Evolutionary conservation across 345 rosid genomes (phyloP).

Genomic region (Psidium friedrichsthalianum): DNA sequence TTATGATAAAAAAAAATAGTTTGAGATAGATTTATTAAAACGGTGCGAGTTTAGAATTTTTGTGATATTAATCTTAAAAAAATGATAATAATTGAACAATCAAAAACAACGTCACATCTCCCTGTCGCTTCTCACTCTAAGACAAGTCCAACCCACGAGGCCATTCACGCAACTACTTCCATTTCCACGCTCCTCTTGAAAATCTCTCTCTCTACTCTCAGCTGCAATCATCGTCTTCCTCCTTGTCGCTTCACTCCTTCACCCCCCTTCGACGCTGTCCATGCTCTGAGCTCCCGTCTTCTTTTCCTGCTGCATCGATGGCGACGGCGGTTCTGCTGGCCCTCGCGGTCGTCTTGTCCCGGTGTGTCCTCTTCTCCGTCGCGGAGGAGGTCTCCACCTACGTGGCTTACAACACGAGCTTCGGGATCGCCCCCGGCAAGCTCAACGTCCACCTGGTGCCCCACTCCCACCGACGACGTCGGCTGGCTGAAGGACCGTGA

Average conservation of each 20-base stretch:
- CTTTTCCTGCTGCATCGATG: neutral
- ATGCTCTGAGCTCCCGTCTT: neutral
- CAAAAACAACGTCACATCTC: neutral
- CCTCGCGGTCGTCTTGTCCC: neutral
- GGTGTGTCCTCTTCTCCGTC: slow-evolving; percentile 3
- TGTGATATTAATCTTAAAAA: too few relatives aligned
- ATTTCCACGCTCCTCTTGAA: neutral
- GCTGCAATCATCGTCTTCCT: neutral
- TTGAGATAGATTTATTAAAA: too few relatives aligned
- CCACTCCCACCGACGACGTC: too few relatives aligned
- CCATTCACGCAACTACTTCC: neutral
- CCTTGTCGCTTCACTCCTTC: neutral
- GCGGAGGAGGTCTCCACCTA: neutral
- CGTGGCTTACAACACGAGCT: too few relatives aligned
- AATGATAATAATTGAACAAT: neutral
- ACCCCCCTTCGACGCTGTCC: neutral
- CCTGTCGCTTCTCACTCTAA: neutral
- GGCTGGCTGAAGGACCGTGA: too few relatives aligned
- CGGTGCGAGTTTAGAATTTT: too few relatives aligned
- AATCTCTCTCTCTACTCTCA: neutral
- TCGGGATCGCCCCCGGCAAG: too few relatives aligned
- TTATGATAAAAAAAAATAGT: too few relatives aligned
- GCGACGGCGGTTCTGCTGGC: slow-evolving; percentile 3
- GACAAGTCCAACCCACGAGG: neutral
- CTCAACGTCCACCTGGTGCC: too few relatives aligned